Percentiles rank a stretch among this genome's conserved stretches.
Conservation (phyloP, 169 alveolate genomes). For the Cryptosporidium canis region DNA sequence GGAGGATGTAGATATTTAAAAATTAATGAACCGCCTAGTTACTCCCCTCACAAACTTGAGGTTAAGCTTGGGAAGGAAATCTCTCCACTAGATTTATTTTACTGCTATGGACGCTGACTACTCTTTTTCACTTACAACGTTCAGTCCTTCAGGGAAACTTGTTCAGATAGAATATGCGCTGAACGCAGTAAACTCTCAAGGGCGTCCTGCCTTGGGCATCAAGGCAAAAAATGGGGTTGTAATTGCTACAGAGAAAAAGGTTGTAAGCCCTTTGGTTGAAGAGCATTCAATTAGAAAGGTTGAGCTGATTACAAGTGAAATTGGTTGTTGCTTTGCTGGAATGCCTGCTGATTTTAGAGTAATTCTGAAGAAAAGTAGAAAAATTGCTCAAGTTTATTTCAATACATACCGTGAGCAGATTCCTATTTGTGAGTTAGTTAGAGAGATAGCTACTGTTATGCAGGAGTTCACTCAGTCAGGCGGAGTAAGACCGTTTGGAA, state of each 20-base stretch:
- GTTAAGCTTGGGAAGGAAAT: conserved; percentile 44
- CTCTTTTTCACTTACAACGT: conserved; percentile 93
- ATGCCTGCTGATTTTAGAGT: conserved; percentile 98
- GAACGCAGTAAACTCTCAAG: conserved; percentile 92
- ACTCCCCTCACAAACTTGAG: conserved; percentile 35
- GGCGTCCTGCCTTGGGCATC: conserved; percentile 95
- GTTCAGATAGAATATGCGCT: conserved; percentile 97
- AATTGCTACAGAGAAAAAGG: conserved; percentile 94
- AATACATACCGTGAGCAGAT: conserved; percentile 92
- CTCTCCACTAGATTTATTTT: neutral
- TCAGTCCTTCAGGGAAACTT: conserved; percentile 96
- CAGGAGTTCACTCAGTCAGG: conserved; percentile 99
- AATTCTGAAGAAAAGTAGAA: conserved; percentile 85
- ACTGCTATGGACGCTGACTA: conserved; percentile 89
- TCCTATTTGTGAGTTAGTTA: conserved; percentile 93
- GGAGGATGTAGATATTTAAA: neutral
- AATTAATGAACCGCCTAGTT: neutral
- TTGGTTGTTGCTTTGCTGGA: conserved; percentile 96
- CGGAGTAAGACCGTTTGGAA: conserved; percentile 99
- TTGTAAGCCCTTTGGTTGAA: conserved; percentile 90
- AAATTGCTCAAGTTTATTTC: conserved; percentile 88
- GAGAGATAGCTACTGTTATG: conserved; percentile 95
- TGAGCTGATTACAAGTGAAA: conserved; percentile 88
- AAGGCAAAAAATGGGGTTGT: conserved; percentile 96
- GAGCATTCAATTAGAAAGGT: conserved; percentile 92